Evolutionary conservation across 2,329 filamentous ascomycete genomes (phyloP), one percentile per base, ranked within the genome.

Genomic region (Pseudogymnoascus sp.): DNA sequence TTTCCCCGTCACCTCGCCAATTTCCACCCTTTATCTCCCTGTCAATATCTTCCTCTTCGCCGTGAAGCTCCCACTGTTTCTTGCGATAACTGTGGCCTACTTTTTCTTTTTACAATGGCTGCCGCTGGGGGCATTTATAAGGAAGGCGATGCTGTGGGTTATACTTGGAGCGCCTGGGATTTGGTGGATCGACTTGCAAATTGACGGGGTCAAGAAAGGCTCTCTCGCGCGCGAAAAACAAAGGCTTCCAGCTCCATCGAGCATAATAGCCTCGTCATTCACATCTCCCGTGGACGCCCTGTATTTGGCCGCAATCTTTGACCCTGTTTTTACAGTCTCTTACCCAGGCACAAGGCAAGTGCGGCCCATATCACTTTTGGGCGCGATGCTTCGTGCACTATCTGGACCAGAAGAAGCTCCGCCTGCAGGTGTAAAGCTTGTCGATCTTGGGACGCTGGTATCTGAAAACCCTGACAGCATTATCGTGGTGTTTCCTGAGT

Each of bases 121-220:
- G 13, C 92, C 92, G 0, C 80, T 89, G 8, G 86, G 85, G 1
- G 81, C 82, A 7, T 72, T 86, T 35, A 77, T 86, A 47, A 91
- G 91, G 72, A 97, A 97, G 77, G 85, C 90, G 11, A 85, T 91
- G 59, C 78, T 97, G 62, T 97, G 95, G 93, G 83, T 86, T 65
- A 84, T 97, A 68, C 84, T 99, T 69, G 89, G 86, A 38, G 89
- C 96, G 64, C 91, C 93, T 0, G 93, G 95, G 29, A 90, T 99
- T 64, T 97, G 93, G 92, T 97, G 93, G 93, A 88, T 97, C 63
- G 95, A 99, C 76, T 80, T 99, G n/a, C 93, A 97, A 75, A 91
- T 99, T 68, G 95, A 99, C 74, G 93, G 93, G 64, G 95, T 99
- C 62, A 93, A 91, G 77, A 90, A 92, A 77, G 95, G 95, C 78